Base-by-base conservation (phyloP, 225 moss, liverwort and hornwort genomes). In the Pseudoscleropodium purum region DNA sequence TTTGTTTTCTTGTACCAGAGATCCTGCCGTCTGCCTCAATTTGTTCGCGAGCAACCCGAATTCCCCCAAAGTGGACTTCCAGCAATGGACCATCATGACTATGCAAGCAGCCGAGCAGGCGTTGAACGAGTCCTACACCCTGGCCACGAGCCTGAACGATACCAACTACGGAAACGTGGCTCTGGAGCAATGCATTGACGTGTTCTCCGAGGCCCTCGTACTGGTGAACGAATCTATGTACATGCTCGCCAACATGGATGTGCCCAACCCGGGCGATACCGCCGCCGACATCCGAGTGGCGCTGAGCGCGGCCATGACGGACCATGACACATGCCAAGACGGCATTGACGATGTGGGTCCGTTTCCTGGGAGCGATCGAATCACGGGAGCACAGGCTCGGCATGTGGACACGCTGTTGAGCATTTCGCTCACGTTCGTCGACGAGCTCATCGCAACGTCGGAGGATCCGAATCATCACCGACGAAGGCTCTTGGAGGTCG, bases 61-160 rank as follows among this genome's bases (percentile, higher is more conserved):
- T 80, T 78, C 93, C 10, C 18, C 56, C 49, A 94, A 93, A 83
- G 90, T 87, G 36, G 93, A 94, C 87, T 67, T 93, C 14, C 93
- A 94, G 88, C 92, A 94, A 83, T 93, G 91, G 94, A 94, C 94
- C 6, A 90, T 94, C 16, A 92, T 93, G 92, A 72, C 93, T 21
- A 91, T 94, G 94, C 92, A 94, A 92, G 91, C 89, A 20, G 84
- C 92, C 12, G 90, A 92, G 62, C 84, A 82, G 34, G 93, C 93
- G 2, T 69, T 94, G 90, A 94, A 94, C 87, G 91, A 91, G 67
- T 94, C 94, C 9, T 92, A 82, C 87, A 70, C 15, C 26, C 17
- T 93, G 49, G 90, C 92, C 37, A 1, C 62, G 62, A 75, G 45
- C 54, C 21, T 94, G 89, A 79, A 75, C 64, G 37, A n/a, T 12